These are phyloP conservation scores for Aspergillus sp. DNA, from an alignment of 2,329 filamentous ascomycete species.

Conservation along the genomic window DNA sequence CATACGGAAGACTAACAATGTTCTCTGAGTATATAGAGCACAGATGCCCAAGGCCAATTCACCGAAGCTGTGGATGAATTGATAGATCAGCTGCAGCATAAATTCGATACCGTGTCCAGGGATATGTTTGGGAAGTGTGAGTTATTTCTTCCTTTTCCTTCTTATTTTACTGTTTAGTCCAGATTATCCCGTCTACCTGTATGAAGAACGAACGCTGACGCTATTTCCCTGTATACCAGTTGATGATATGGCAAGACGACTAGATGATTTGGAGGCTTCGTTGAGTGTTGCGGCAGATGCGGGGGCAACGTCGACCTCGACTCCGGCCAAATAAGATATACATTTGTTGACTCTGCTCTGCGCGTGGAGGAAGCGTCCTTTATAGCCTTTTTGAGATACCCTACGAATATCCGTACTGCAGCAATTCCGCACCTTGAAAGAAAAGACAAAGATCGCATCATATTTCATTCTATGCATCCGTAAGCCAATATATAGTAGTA, in stretches of 20 bases:
- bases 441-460: background rate
- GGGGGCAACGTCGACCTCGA: constrained; percentile 19
- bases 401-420: background rate
- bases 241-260: constrained; percentile 86
- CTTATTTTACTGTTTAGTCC: background rate
- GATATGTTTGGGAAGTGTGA: constrained; percentile 87
- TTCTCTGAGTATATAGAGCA: constrained; percentile 12
- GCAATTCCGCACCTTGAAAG: background rate
- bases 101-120: constrained; percentile 79
- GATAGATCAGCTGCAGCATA: constrained; percentile 77
- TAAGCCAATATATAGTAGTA: background rate
- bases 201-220: background rate
- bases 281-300: constrained; percentile 57
- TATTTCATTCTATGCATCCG: constrained; percentile 4
- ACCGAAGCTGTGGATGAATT: constrained; percentile 82
- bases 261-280: constrained; percentile 79
- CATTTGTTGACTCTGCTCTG: background rate
- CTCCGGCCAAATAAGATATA: constrained; percentile 13
- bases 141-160: constrained; percentile 29
- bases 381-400: constrained; percentile 2
- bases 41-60: constrained; percentile 53
- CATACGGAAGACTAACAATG: background rate
- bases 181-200: background rate
- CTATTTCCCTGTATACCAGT: constrained; percentile 55
- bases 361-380: background rate